phyloP scores from a whole-genome alignment of 208 protist genomes.

The Tetramitus jugosus region DNA sequence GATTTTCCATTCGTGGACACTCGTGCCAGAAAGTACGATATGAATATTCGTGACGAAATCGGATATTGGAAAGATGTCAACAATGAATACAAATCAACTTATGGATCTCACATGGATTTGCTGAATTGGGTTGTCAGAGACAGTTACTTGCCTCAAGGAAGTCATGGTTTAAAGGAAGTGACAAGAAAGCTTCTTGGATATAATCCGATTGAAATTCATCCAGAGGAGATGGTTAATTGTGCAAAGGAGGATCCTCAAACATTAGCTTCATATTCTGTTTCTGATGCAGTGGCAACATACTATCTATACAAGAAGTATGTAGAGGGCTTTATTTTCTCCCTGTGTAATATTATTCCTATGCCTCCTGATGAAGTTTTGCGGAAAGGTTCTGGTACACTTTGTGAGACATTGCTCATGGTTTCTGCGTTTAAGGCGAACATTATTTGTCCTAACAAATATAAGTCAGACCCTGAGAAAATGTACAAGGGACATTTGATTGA shows the following conservation, averaged over 20 bases:
- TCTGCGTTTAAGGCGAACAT: constrained; percentile 93
- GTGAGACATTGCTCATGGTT: constrained; percentile 97
- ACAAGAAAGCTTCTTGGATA: constrained; percentile 97
- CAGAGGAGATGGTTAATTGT: constrained; percentile 97
- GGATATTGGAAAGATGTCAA: constrained; percentile 27
- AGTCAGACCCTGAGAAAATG: constrained; percentile 68
- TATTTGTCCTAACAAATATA: constrained; percentile 98
- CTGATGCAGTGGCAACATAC: constrained; percentile 99
- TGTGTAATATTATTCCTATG: constrained; percentile 99
- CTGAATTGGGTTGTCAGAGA: constrained; percentile 99
- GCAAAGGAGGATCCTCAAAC: constrained; percentile 84
- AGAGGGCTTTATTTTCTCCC: constrained; percentile 99
- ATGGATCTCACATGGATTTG: constrained; percentile 92
- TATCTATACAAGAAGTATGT: constrained; percentile 99
- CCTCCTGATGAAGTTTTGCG: constrained; percentile 95
- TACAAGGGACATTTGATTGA: constrained; percentile 96
- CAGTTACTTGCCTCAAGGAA: constrained; percentile 98
- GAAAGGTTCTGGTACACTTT: constrained; percentile 97
- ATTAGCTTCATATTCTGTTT: constrained; percentile 99
- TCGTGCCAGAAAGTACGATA: constrained; percentile 62
- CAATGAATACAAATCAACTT: constrained; percentile 8
- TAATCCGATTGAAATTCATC: constrained; percentile 98
- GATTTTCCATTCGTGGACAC: constrained; percentile 98
- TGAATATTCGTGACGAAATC: constrained; percentile 61
- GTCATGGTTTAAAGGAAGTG: constrained; percentile 90